Evolutionary conservation across 2,329 filamentous ascomycete species (phyloP), one percentile per base, ranked within the genome.

Genomic region (Penicillium sclerotiorum): DNA sequence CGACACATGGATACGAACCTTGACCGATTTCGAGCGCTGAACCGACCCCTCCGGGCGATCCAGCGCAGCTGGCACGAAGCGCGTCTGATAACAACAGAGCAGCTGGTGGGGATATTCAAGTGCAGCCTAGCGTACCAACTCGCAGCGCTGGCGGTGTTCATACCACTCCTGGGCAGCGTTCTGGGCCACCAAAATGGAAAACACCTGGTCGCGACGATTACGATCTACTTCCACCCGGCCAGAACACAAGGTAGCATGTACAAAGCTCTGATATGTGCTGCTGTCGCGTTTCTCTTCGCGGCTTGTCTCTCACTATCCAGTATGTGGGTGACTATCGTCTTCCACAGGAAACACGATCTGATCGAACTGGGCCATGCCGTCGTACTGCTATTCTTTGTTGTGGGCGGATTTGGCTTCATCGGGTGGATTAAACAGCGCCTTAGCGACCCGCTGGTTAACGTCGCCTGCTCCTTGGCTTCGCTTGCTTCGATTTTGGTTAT

Each of bases 181-280:
- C 76, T 96, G 17, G 92, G 92, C 13, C 80, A 85, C 56, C 87
- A 90, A 64, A 91, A 96, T 70, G 90, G 90, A 43, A 96, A 96
- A 67, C 92, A 96, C 72, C 85, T 95, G 62, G 90, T 95, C 41
- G 90, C 90, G 18, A 96, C 92, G 1, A 84, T 96, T 50, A 94
- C 90, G 1, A 90, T 96, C 12, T 96, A 95, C 66, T 96, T 96
- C 64, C 91, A 96, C 68, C 90, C 92, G 5, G 89, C 90, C 5
- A 80, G 92, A 50, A 89, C 89, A 17, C 83, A 86, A 18, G 92
- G 92, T 1, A 93, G 89, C 57, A 95, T 96, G 90, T 81, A 90
- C 48, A 89, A 95, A 71, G 91, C 90, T 4, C 82, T 87, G 8
- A 72, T 90, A 25, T 83, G 93, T 49, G 89, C 89, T 8, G 73